phyloP scores from a whole-genome alignment of 1,284 basidiomycete genomes.

The Trametes pubescens region DNA sequence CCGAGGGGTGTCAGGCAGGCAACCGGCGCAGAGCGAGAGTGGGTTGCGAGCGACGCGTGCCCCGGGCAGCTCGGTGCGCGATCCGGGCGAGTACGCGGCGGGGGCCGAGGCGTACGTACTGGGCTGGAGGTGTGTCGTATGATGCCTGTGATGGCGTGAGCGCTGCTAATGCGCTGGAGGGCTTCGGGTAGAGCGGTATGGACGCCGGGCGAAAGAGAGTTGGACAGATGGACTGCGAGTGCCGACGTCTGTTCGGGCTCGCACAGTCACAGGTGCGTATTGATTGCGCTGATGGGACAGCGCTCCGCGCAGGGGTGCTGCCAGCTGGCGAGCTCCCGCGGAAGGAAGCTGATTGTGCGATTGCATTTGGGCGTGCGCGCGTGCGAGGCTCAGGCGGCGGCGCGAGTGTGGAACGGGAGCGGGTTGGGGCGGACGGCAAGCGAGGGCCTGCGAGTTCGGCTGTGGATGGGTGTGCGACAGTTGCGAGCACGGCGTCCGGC shows the following conservation, averaged over 20 bases:
- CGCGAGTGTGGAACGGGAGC: background rate
- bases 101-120: background rate
- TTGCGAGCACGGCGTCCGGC: background rate
- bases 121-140: background rate
- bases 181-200: background rate
- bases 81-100: background rate
- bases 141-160: background rate
- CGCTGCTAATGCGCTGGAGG: constrained; percentile 1
- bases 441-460: background rate
- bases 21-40: background rate
- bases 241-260: background rate
- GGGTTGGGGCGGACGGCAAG: background rate
- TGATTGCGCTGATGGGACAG: constrained; percentile 5
- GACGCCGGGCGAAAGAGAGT: constrained; percentile 12
- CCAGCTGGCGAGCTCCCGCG: background rate
- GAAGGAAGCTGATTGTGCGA: background rate
- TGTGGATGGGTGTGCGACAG: background rate
- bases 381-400: background rate
- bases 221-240: constrained; percentile 1
- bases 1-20: constrained; percentile 9
- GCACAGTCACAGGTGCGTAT: background rate
- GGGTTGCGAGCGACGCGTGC: background rate
- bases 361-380: background rate
- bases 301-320: constrained; percentile 1
- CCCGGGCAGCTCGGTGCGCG: constrained; percentile 10